Evolutionary conservation across 345 rosid species (phyloP), one percentile per base, ranked within the genome.

Genomic region (Arabidopsis suecica): DNA sequence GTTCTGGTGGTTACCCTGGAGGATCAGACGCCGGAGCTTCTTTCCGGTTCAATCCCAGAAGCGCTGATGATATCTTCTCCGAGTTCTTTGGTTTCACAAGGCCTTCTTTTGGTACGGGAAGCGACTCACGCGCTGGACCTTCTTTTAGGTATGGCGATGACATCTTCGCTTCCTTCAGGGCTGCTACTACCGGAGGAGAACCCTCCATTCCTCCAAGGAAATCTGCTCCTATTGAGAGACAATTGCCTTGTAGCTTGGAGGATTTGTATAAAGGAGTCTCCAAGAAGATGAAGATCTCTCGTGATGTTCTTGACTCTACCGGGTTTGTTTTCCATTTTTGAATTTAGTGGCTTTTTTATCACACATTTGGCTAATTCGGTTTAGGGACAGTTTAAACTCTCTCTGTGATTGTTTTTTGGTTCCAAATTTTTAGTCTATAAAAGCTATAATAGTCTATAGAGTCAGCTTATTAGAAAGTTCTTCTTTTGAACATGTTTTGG

Each of bases 231-330:
- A 86, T 90, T 8, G 93, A 90, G 76, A 85, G 71, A 3, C 77
- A 47, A 1, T 64, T 93, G 80, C 83, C 87, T 54, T 93, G 95
- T 74, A 82, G 78, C 55, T 88, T 93, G 7, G 97, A 93, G 73
- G 95, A 93, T 59, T 87, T 90, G 3, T 90, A 88, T 55, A 90
- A 83, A 57, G 97, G 98, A 3, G 72, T 82, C 13, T 80, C 90
- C 3, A 93, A 88, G 79, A 93, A 90, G 88, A 86, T 93, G 95
- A 90, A 88, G 84, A 93, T 93, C 76, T 88, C 97, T 13, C 86
- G 98, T 58, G 91, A 86, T 64, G 88, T 88, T 14, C 81, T 84
- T 1, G 95, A 93, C 81, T 80, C 81, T 0, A 81, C 79, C 42
- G 95, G 97, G 98, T 90, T 75, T 77, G 91, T 42, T 68, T 56